Base-by-base conservation (phyloP, 1,284 basidiomycete species). In the Tilletia horrida region DNA sequence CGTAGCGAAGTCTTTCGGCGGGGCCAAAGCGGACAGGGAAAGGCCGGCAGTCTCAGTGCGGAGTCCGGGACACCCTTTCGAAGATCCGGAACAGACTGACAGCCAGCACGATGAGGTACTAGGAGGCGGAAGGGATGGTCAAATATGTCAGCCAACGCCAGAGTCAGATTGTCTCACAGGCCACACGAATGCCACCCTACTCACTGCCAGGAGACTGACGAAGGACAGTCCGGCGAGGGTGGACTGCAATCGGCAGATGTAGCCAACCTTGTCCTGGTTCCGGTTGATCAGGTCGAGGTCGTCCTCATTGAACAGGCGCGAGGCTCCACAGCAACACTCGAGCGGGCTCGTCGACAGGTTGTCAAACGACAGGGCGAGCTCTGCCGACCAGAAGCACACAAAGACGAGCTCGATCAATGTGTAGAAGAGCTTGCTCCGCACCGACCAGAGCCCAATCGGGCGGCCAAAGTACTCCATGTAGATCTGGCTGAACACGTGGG, bases 321-420 rank as follows among this genome's bases (percentile, higher is more conserved):
- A 73, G 29, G 71, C 76, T 23, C 66, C 68, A 23, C 27, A 44
- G 27, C 44, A 47, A 25, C 92, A 95, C 43, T 89, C 88, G 66
- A 94, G 87, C 31, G 88, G 84, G 35, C 91, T 91, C 2, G 92
- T 93, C 83, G 93, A 92, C 83, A 90, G 92, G 79, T 94, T 92
- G 85, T 95, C 91, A 81, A 94, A 91, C 67, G 87, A 88, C 63
- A 94, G 87, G 14, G 91, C 89, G 55, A 95, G 86, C 40, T 90
- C 88, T n/a, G 91, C 90, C 68, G 91, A 91, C 92, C 92, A 95
- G 23, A 90, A 87, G 82, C 91, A 93, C 69, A 95, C 92, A 79
- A 93, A 93, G 63, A 92, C 84, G 48, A 93, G 89, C 84, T 81
- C 79, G 14, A 76, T 72, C 18, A 73, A 69, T 25, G 75, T 78